phyloP scores from a whole-genome alignment of 2,329 filamentous ascomycete genomes.

The Trichophyton rubrum region DNA sequence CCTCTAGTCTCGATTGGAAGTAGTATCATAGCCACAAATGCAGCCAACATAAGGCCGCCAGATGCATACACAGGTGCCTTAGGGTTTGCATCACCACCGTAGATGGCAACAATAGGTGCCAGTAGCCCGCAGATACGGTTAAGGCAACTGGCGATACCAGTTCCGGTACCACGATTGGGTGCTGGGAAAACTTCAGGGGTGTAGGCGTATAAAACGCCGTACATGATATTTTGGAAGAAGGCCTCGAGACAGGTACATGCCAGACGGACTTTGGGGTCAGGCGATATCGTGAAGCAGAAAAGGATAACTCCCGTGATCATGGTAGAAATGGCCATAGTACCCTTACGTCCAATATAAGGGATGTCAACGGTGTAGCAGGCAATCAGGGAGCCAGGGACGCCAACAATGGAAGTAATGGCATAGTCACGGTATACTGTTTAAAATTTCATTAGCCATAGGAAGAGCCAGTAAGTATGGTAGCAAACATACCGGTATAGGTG shows the following conservation, averaged over 20 bases:
- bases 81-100: conserved; percentile 26
- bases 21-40: conserved; percentile 34
- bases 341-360: conserved; percentile 49
- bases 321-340: conserved; percentile 43
- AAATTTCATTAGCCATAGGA: background rate
- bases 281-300: conserved; percentile 43
- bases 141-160: conserved; percentile 36
- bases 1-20: conserved; percentile 38
- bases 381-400: conserved; percentile 63
- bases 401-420: conserved; percentile 63
- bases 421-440: conserved; percentile 59
- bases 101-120: conserved; percentile 35
- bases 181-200: conserved; percentile 48
- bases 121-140: conserved; percentile 35
- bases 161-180: conserved; percentile 43
- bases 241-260: conserved; percentile 42
- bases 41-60: conserved; percentile 32
- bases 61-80: conserved; percentile 36
- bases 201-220: conserved; percentile 46
- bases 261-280: conserved; percentile 38
- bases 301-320: conserved; percentile 42
- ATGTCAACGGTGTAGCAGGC: conserved; percentile 61
- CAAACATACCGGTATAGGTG: conserved; percentile 22
- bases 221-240: conserved; percentile 47
- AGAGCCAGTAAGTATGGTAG: background rate